Evolutionary conservation across 2,329 filamentous ascomycete species (phyloP), one percentile per base, ranked within the genome.

Genomic region (Zymoseptoria pseudotritici): DNA sequence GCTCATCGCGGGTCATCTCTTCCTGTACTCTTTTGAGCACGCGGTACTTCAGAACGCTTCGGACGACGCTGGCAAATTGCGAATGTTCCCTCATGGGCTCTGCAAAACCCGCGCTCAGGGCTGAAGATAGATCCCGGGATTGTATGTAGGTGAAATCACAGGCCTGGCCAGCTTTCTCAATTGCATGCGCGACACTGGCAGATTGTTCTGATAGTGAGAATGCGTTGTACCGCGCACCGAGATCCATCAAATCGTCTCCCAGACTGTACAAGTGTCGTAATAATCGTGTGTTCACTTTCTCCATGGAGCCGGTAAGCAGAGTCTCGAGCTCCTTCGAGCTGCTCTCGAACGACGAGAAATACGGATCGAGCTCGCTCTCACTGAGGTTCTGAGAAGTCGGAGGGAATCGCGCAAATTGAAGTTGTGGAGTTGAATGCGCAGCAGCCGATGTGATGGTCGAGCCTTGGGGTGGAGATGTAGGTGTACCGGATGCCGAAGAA

Each of bases 41-140:
- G 17, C 94, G 83, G 73, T 97, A 99, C 65, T 90, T 85, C 58
- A 99, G 79, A 36, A 99, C 93, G 65, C 81, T 89, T 50, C 92
- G 86, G 3, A 99, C 94, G 0, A 99, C 91, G 10, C 94, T 90
- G 0, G 94, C 94, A 73, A 99, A 99, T 71, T 99, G 94, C 11
- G 94, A 92, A 69, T 91, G 96, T 76, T 99, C 94, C 58, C 95
- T 85, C 91, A 99, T 97, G 0, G 94, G 94, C 71, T 99, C 95
- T 0, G 95, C 91, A 71, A 99, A 99, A 66, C 86, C 94, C 36
- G 93, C 92, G 20, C 92, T 92, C n/a, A 99, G 78, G 0, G 89
- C 88, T 1, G 86, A 86, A 0, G 92, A 92, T 2, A 99, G 79
- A 72, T 99, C 94, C 69, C 96, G 90, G 0, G 93, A 97, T 9